Conservation (phyloP, 2,329 filamentous ascomycete genomes). For the Neophaeococcomyces mojaviensis region DNA sequence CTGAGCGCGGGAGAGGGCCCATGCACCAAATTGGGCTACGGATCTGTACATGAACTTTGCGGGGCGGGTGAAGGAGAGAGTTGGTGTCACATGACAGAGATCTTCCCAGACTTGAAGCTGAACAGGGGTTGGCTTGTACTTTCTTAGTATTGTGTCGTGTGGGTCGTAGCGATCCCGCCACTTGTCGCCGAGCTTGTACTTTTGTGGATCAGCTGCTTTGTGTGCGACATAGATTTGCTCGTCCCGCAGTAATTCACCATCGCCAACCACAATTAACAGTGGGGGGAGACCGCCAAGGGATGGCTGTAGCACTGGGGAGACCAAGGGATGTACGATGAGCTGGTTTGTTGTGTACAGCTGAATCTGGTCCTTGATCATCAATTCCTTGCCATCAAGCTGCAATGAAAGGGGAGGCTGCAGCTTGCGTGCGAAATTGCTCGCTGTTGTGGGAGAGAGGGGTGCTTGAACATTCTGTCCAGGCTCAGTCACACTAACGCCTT, state of each 20-base stretch:
- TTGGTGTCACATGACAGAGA: constrained; percentile 84
- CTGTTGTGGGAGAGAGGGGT: not conserved
- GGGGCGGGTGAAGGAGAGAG: constrained; percentile 89
- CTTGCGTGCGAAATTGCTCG: constrained; percentile 6
- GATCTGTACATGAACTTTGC: constrained; percentile 94
- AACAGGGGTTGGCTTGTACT: constrained; percentile 77
- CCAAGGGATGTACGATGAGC: constrained; percentile 75
- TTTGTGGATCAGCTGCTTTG: constrained; percentile 76
- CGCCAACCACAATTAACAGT: constrained; percentile 75
- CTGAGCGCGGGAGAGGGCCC: constrained; percentile 79
- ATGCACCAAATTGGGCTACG: constrained; percentile 86
- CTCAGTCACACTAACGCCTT: not conserved
- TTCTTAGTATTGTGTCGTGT: constrained; percentile 46
- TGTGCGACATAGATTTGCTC: constrained; percentile 94
- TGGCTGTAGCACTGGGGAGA: constrained; percentile 81
- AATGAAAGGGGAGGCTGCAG: constrained; percentile 42
- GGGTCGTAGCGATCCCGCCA: constrained; percentile 57
- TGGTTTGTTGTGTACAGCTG: constrained; percentile 83
- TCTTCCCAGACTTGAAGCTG: constrained; percentile 96
- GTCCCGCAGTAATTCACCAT: constrained; percentile 81
- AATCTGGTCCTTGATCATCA: constrained; percentile 83
- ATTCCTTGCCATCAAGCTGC: constrained; percentile 59
- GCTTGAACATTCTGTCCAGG: not conserved
- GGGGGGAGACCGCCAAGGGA: constrained; percentile 86
- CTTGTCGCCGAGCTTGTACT: constrained; percentile 62